Base-by-base conservation (phyloP, 495 filamentous ascomycete species). In the Geoglossum glabrum region DNA sequence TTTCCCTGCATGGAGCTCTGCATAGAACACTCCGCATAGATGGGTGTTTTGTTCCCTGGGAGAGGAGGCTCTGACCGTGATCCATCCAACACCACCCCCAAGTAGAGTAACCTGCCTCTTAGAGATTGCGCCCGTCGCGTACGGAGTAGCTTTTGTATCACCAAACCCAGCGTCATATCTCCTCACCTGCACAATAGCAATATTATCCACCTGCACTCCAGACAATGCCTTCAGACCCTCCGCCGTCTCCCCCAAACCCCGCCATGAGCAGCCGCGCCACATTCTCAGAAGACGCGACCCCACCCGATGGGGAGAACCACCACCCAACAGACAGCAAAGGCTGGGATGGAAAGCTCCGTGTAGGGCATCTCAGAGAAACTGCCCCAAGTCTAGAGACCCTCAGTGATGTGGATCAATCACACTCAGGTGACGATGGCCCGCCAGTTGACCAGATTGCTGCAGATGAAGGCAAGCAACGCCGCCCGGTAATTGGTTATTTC, bases 261-360 rank as follows among this genome's bases (percentile, higher is more conserved):
- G 19, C 49, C 5, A 52, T 52, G 25, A 52, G 17, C 26, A 13
- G 25, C 49, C 49, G 30, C 30, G 49, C 49, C 26, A 28, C 49
- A 27, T 52, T 52, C 28, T 27, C 28, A 27, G 49, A 50, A 28
- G 21, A 27, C 17, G 49, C 49, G 11, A 30, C 49, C 1, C 28
- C 49, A 52, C 49, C 23, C 49, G 49, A 9, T 27, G 25, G 49
- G 30, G 49, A 52, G 26, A 27, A 17, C 28, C 49, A 52, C 5
- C 49, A 28, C 23, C 49, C 49, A 27, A 52, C 49, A 5, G 57
- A 86, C 65, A 83, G 81, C 68, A 86, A 84, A 64, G 89, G 89
- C 56, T 96, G 89, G 89, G 89, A 95, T 71, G 90, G 90, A 55
- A 96, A 96, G 70, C 75, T 94, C 55, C 75, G 90, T 17, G 68